Percentiles rank a stretch among this genome's conserved stretches.
Evolutionary conservation across 2,329 filamentous ascomycete genomes (phyloP).

Genomic region (Cercospora zeae-maydis): DNA sequence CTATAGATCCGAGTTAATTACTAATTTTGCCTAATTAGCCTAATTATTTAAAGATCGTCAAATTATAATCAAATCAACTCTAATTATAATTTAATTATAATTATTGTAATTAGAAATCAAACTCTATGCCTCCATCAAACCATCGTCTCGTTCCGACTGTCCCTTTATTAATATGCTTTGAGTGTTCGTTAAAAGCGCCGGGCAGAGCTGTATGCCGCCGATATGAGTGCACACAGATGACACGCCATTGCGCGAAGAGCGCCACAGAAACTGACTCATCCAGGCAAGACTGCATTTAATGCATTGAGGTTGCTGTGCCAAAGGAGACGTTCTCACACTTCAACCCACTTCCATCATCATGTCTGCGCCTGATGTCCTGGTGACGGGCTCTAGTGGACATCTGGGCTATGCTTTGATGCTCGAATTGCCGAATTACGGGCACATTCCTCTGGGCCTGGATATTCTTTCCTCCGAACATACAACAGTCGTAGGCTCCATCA

Average conservation of each 20-base stretch:
- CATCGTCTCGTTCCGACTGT: too few relatives aligned
- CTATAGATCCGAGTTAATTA: too few relatives aligned
- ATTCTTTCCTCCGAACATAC: slow-evolving; percentile 17
- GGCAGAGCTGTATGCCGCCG: background rate
- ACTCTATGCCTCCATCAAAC: too few relatives aligned
- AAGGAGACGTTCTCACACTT: background rate
- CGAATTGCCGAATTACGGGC: slow-evolving; percentile 13
- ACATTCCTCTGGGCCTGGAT: slow-evolving; percentile 20
- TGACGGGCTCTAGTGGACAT: slow-evolving; percentile 23
- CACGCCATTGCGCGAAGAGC: background rate
- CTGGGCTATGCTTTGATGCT: slow-evolving; percentile 23
- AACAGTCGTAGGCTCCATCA: slow-evolving; percentile 13
- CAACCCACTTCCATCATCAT: background rate
- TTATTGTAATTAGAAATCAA: too few relatives aligned
- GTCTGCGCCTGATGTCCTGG: slow-evolving; percentile 16
- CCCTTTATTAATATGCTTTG: too few relatives aligned
- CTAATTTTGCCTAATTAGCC: too few relatives aligned
- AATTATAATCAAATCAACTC: too few relatives aligned
- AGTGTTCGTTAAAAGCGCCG: too few relatives aligned
- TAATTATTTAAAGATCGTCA: too few relatives aligned
- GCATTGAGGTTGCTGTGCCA: background rate
- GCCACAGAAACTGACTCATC: background rate
- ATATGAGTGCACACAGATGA: background rate
- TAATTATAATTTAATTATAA: too few relatives aligned
- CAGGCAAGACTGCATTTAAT: background rate